These are phyloP conservation scores for Galerina marginata DNA, from an alignment of 768 basidiomycete species.

Conservation along the genomic window DNA sequence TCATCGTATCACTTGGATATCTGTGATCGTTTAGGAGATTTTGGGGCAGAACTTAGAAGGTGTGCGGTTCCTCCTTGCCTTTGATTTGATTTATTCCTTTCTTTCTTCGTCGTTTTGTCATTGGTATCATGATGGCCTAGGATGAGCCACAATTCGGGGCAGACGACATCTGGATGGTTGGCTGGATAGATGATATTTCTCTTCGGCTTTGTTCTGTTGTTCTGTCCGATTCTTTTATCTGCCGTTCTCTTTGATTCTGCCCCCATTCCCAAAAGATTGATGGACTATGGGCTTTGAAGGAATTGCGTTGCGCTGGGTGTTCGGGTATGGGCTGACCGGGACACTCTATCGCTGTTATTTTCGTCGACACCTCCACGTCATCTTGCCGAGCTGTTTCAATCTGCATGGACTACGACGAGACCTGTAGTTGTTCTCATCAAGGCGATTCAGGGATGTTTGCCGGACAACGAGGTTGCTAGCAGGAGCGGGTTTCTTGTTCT, in stretches of 20 bases:
- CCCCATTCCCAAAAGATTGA: too few relatives aligned
- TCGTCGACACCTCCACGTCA: conserved; percentile 7
- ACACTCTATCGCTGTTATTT: neutral
- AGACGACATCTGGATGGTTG: too few relatives aligned
- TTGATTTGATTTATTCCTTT: neutral
- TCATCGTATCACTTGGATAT: neutral
- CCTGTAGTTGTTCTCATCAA: neutral
- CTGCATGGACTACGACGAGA: neutral
- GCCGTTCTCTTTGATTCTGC: too few relatives aligned
- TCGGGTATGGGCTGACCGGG: neutral
- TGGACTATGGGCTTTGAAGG: too few relatives aligned
- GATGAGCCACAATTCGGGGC: too few relatives aligned
- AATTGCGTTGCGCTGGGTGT: neutral
- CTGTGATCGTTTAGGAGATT: neutral
- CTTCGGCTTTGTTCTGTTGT: too few relatives aligned
- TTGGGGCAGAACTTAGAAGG: neutral
- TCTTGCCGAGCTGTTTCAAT: neutral
- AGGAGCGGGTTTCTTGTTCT: too few relatives aligned
- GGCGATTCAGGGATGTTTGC: neutral
- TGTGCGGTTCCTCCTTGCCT: neutral
- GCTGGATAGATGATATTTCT: too few relatives aligned
- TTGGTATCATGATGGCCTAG: too few relatives aligned
- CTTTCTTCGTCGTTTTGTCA: too few relatives aligned
- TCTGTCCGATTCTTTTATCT: too few relatives aligned
- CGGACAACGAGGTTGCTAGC: too few relatives aligned